These are phyloP conservation scores for Zanthoxylum bungeanum DNA, from an alignment of 345 rosid species.

Conservation along the genomic window DNA sequence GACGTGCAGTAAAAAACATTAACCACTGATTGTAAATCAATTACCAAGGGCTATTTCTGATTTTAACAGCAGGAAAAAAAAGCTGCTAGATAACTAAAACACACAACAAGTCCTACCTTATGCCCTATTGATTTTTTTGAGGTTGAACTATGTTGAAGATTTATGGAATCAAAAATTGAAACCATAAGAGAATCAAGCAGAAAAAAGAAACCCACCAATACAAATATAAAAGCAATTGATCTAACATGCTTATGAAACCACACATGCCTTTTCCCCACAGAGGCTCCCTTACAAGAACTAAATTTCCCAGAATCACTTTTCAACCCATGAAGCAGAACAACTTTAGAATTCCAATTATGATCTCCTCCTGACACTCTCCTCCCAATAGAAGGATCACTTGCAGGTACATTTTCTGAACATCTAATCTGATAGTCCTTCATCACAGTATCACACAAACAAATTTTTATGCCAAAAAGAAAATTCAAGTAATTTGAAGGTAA, in stretches of 20 bases:
- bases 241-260: slow-evolving; percentile 52
- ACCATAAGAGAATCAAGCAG: slow-evolving; percentile 65
- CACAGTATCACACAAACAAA: slow-evolving; percentile 53
- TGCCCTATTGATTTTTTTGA: slow-evolving; percentile 22
- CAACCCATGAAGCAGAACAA: slow-evolving; percentile 33
- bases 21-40: background rate
- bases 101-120: slow-evolving; percentile 42
- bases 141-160: slow-evolving; percentile 36
- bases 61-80: background rate
- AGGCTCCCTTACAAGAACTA: slow-evolving; percentile 43
- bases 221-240: slow-evolving; percentile 43
- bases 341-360: slow-evolving; percentile 36
- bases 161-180: slow-evolving; percentile 51
- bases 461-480: slow-evolving; percentile 18
- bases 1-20: slow-evolving; percentile 11
- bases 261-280: slow-evolving; percentile 47
- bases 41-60: background rate
- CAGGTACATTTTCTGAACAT: slow-evolving; percentile 34
- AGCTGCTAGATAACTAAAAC: background rate
- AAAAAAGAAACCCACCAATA: slow-evolving; percentile 45
- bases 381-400: slow-evolving; percentile 51
- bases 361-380: slow-evolving; percentile 56
- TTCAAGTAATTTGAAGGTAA: background rate
- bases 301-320: slow-evolving; percentile 50
- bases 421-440: slow-evolving; percentile 36